Conservation (phyloP, 805 yeast genomes). For the Candida insectorum region DNA sequence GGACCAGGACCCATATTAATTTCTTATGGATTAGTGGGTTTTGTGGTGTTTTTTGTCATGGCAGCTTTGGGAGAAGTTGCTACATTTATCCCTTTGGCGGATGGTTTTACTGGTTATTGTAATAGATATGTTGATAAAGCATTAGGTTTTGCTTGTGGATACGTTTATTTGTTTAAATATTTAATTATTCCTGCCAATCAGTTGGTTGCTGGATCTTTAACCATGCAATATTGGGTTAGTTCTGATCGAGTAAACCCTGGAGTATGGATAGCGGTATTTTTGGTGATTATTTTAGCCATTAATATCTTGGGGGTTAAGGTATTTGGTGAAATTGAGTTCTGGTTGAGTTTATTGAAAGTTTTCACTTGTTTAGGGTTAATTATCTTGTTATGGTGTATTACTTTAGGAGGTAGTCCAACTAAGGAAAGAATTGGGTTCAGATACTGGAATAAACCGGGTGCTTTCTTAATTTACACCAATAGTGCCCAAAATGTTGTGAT, state of each 20-base stretch:
- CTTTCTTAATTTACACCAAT: constrained; percentile 50
- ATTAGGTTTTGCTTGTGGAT: constrained; percentile 67
- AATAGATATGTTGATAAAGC: constrained; percentile 64
- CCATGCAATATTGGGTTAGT: constrained; percentile 52
- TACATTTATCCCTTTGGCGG: constrained; percentile 60
- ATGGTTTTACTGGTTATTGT: constrained; percentile 65
- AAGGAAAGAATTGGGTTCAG: constrained; percentile 73
- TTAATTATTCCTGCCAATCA: constrained; percentile 60
- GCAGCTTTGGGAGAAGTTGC: constrained; percentile 68
- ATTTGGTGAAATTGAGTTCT: constrained; percentile 57
- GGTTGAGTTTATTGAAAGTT: constrained; percentile 65
- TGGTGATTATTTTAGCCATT: constrained; percentile 38
- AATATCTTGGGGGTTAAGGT: constrained; percentile 49
- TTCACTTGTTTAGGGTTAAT: constrained; percentile 66
- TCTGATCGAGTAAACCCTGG: constrained; percentile 50
- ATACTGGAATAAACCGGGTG: constrained; percentile 70
- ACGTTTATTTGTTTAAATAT: constrained; percentile 56
- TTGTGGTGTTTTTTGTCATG: constrained; percentile 67
- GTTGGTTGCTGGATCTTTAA: constrained; percentile 57
- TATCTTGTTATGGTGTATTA: constrained; percentile 56
- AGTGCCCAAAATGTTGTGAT: constrained; percentile 29
- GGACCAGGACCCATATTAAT: constrained; percentile 68
- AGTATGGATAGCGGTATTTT: constrained; percentile 52
- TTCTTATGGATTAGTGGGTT: constrained; percentile 68
- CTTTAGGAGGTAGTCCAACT: constrained; percentile 76